Evolutionary conservation across 345 rosid genomes (phyloP).

Genomic region (Orychophragmus violaceus): DNA sequence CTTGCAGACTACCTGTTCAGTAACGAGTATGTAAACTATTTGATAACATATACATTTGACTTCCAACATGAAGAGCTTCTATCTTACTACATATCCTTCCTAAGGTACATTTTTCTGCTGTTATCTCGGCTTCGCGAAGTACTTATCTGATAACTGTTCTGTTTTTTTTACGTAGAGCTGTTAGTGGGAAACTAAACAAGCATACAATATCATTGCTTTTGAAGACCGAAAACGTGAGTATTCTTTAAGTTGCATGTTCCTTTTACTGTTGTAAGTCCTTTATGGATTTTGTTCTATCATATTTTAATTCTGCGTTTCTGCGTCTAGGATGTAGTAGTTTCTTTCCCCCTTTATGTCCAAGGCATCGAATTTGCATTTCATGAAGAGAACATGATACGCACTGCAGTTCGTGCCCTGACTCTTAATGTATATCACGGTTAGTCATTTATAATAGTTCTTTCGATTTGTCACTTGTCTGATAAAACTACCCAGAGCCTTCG

Average conservation of each 20-base stretch:
- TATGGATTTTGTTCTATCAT: constrained; percentile 5
- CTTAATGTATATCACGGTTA: constrained; percentile 92
- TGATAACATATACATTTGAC: constrained; percentile 82
- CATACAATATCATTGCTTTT: constrained; percentile 85
- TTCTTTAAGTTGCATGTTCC: constrained; percentile 1
- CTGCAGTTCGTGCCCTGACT: constrained; percentile 87
- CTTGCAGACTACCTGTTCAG: constrained; percentile 95
- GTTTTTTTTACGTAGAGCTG: constrained; percentile 56
- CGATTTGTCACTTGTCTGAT: background rate
- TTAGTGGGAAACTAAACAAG: constrained; percentile 87
- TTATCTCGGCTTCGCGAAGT: background rate
- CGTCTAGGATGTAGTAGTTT: constrained; percentile 81
- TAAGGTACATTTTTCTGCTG: constrained; percentile 44
- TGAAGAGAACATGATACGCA: constrained; percentile 96
- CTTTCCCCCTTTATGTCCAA: constrained; percentile 91
- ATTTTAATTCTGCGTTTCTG: constrained; percentile 30
- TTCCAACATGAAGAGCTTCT: constrained; percentile 89
- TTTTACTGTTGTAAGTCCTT: background rate
- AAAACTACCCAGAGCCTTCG: background rate
- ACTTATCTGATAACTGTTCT: constrained; percentile 19
- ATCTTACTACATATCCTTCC: constrained; percentile 89
- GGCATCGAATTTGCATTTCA: constrained; percentile 90
- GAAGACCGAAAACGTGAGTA: constrained; percentile 79
- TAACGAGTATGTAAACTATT: constrained; percentile 86
- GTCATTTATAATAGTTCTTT: constrained; percentile 17